Evolutionary conservation across 163 green algal species (phyloP), one percentile per base, ranked within the genome.

Genomic region (Volvox carteri): DNA sequence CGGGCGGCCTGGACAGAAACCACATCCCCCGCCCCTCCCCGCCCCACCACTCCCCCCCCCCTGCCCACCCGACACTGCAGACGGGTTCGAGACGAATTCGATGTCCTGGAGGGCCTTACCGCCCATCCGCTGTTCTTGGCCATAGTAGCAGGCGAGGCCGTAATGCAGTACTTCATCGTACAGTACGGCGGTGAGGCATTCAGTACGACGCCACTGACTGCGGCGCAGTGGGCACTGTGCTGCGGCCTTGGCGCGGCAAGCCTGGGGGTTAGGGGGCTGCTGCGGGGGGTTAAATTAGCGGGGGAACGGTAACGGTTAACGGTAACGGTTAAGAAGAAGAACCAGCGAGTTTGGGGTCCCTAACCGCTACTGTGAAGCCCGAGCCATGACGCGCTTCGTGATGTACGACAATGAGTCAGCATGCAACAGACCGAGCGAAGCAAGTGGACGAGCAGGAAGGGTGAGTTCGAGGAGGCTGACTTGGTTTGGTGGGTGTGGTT

Each of bases 181-280:
- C 72, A 91, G 62, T 68, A 54, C 85, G 97, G 97, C 41, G 96
- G 97, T 18, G 56, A 78, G 0, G 94, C 92, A 7, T 98, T 99
- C 89, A 78, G 93, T 84, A 98, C 96, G 0, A 78, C 90, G 39
- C 94, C 96, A 0, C 92, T 99, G 18, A 85, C 70, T 11, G 14
- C 46, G 7, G 16, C 21, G 39, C 93, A 98, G 90, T 98, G 96
- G 96, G 92, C 67, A 7, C 73, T 95, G 41, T 97, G 95, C 80
- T 21, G 95, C 5, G 95, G 94, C 37, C 92, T 98, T 72, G 96
- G 95, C 0, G 93, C 93, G 0, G 44, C 91, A 23, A 93, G 90
- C 0, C 88, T 98, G 73, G 23, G 95, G 3, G 86, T 97, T 37
- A 76, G 95, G 2, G 85, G 90, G 35, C 58, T 48, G 1, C 83